phyloP scores from a whole-genome alignment of 2,329 filamentous ascomycete genomes.

The Dactylella cylindrospora region DNA sequence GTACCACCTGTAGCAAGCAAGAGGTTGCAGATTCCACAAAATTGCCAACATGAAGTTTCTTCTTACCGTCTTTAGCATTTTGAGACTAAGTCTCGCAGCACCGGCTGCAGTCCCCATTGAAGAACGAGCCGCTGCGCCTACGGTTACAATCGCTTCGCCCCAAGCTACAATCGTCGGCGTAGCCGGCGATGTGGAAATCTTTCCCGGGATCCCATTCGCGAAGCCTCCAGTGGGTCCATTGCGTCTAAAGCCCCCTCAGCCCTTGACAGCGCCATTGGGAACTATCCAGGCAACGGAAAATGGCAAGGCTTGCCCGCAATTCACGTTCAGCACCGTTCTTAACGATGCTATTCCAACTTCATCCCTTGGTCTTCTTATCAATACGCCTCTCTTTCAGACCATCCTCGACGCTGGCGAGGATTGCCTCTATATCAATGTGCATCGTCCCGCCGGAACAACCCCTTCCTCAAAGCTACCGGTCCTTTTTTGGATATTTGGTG shows the following conservation, averaged over 20 bases:
- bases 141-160: constrained; percentile 58
- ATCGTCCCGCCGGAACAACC: constrained; percentile 59
- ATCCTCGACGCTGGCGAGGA: constrained; percentile 60
- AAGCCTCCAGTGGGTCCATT: constrained; percentile 59
- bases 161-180: constrained; percentile 60
- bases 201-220: constrained; percentile 62
- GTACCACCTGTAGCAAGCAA: constrained; percentile 1
- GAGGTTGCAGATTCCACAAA: constrained; percentile 3
- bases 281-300: constrained; percentile 62
- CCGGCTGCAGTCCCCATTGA: constrained; percentile 52
- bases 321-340: constrained; percentile 61
- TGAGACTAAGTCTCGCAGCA: constrained; percentile 33
- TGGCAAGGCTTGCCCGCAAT: constrained; percentile 70
- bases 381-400: constrained; percentile 62
- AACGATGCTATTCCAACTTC: constrained; percentile 53
- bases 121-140: constrained; percentile 56
- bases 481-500: constrained; percentile 71
- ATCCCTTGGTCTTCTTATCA: constrained; percentile 58
- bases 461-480: constrained; percentile 64
- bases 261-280: constrained; percentile 53
- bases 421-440: constrained; percentile 51
- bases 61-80: constrained; percentile 13
- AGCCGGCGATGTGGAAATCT: constrained; percentile 61
- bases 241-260: constrained; percentile 54
- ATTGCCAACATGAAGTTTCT: constrained; percentile 37